These are phyloP conservation scores for Afroboletus lepidellus DNA, from an alignment of 1,284 basidiomycete genomes.

Conservation along the genomic window DNA sequence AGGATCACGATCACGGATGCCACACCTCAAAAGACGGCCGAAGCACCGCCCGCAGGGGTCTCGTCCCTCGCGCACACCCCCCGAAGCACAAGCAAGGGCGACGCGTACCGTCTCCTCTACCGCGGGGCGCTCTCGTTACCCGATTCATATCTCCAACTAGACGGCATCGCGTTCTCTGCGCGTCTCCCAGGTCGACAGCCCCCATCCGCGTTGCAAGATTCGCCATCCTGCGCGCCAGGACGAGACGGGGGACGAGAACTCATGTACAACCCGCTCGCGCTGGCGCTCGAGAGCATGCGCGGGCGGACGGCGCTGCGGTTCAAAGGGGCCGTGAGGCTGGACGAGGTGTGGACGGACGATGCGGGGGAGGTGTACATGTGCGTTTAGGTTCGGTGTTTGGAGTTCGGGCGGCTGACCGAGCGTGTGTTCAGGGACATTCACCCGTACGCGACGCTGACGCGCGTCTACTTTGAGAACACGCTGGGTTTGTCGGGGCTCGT, in stretches of 20 bases:
- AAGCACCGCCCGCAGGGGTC: not conserved
- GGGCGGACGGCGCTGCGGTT: conserved; percentile 65
- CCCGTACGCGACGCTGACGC: conserved; percentile 57
- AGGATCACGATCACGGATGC: conserved; percentile 18
- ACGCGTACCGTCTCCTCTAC: conserved; percentile 57
- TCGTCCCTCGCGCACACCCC: conserved; percentile 11
- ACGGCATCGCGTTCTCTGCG: conserved; percentile 68
- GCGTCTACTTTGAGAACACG: conserved; percentile 67
- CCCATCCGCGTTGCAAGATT: conserved; percentile 36
- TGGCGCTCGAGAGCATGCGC: conserved; percentile 78
- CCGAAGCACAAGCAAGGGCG: conserved; percentile 4
- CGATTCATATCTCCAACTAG: conserved; percentile 67
- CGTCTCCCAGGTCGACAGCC: conserved; percentile 20
- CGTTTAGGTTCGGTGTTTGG: too few relatives aligned
- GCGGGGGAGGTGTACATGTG: conserved; percentile 62
- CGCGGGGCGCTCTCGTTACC: conserved; percentile 73
- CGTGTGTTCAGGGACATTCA: conserved; percentile 60
- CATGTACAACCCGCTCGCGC: conserved; percentile 64
- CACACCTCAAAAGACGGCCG: conserved; percentile 19
- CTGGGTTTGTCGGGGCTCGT: conserved; percentile 54
- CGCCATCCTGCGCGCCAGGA: conserved; percentile 27
- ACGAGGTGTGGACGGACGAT: conserved; percentile 57
- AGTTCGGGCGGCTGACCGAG: not conserved
- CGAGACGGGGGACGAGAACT: conserved; percentile 38
- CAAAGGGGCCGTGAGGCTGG: conserved; percentile 50